Conservation (phyloP, 257 asterid genomes). For the Nicotiana paniculata region DNA sequence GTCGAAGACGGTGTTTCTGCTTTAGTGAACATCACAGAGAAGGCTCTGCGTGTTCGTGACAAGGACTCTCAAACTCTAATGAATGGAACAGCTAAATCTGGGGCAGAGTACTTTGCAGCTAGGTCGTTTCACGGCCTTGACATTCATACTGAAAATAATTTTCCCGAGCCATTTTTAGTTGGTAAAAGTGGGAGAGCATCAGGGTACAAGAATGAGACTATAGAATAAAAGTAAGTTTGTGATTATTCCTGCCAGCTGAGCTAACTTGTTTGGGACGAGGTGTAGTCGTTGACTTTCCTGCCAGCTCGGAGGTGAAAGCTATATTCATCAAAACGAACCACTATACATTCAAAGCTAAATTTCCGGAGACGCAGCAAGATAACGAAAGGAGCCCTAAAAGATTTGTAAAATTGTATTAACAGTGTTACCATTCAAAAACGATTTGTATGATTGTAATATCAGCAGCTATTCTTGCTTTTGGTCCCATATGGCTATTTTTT, state of each 20-base stretch:
- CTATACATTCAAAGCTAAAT: not conserved
- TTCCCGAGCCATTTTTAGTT: conserved; percentile 42
- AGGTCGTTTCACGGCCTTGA: conserved; percentile 86
- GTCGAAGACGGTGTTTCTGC: conserved; percentile 60
- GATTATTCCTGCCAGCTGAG: too few species aligned
- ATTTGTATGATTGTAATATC: not conserved
- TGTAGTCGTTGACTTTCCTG: too few species aligned
- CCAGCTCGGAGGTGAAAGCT: too few species aligned
- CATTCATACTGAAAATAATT: conserved; percentile 28
- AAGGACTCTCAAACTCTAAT: conserved; percentile 25
- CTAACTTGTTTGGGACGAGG: too few species aligned
- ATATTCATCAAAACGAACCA: not conserved
- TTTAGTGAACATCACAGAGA: conserved; percentile 62
- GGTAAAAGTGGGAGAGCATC: conserved; percentile 93
- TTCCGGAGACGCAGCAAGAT: not conserved
- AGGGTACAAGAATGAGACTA: conserved; percentile 53
- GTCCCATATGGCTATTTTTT: not conserved
- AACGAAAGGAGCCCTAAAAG: not conserved
- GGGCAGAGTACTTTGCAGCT: conserved; percentile 77
- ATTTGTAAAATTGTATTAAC: not conserved
- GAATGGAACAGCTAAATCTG: conserved; percentile 49
- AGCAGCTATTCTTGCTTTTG: not conserved
- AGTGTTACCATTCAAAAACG: too few species aligned
- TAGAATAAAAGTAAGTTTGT: not conserved
- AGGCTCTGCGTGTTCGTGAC: conserved; percentile 64